Evolutionary conservation across 345 rosid species (phyloP).

Genomic region (Odontarrhena argentea): DNA sequence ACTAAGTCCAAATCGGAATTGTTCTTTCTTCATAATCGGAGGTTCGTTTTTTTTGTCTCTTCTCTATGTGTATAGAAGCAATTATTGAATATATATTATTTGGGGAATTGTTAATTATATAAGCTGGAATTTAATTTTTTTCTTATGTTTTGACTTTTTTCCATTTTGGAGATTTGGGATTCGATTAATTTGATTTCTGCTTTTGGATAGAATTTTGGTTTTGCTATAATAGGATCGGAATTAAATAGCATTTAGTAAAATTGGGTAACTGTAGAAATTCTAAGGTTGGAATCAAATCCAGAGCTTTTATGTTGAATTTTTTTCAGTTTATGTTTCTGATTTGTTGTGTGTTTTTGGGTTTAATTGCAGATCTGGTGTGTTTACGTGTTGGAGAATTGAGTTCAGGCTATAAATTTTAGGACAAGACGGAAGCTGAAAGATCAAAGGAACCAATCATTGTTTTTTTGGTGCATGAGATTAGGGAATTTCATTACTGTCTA

Average conservation of each 20-base stretch:
- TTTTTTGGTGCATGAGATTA: slow-evolving; percentile 39
- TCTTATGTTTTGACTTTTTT: slow-evolving; percentile 19
- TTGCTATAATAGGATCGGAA: background rate
- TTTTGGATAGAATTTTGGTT: slow-evolving; percentile 24
- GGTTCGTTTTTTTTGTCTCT: slow-evolving; percentile 21
- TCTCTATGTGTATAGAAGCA: background rate
- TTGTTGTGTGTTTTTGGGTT: slow-evolving; percentile 36
- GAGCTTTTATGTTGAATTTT: slow-evolving; percentile 18
- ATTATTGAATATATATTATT: background rate
- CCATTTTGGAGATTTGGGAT: background rate
- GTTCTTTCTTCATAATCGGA: slow-evolving; percentile 29
- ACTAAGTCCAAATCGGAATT: background rate
- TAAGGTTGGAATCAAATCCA: slow-evolving; percentile 23
- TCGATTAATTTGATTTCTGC: slow-evolving; percentile 19
- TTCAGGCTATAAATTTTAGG: slow-evolving; percentile 36
- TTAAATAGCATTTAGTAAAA: slow-evolving; percentile 25
- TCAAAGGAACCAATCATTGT: slow-evolving; percentile 34
- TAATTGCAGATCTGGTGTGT: slow-evolving; percentile 33
- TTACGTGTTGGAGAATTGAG: slow-evolving; percentile 36
- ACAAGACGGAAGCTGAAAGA: slow-evolving; percentile 24
- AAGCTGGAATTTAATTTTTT: background rate
- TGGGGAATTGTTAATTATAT: background rate
- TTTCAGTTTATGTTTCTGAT: slow-evolving; percentile 33
- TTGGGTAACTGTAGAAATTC: slow-evolving; percentile 42
- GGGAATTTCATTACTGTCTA: slow-evolving; percentile 21